These are phyloP conservation scores for Prunus yedoensis DNA, from an alignment of 331 rosid species.

Conservation along the genomic window DNA sequence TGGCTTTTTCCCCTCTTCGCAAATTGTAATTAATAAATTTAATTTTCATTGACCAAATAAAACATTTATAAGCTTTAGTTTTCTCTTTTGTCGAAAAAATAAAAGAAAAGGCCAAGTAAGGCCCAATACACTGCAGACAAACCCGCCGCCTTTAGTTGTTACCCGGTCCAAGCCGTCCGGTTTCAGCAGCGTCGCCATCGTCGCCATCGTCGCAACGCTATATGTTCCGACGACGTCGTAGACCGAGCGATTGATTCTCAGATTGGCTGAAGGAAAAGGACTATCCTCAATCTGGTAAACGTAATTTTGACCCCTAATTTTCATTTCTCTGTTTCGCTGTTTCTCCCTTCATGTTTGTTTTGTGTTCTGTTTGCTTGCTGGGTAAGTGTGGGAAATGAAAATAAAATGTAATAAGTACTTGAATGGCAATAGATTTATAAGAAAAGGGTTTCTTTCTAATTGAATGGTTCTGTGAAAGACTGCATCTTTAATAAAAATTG, in stretches of 20 bases:
- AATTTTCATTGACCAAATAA: no score
- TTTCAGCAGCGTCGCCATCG: background rate
- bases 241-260: slow-evolving; percentile 7
- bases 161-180: background rate
- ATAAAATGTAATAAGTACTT: background rate
- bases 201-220: background rate
- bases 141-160: background rate
- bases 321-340: background rate
- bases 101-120: background rate
- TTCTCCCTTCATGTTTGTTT: background rate
- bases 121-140: background rate
- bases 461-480: background rate
- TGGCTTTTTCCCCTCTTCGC: no score
- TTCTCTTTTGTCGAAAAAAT: no score
- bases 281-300: slow-evolving; percentile 6
- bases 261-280: background rate
- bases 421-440: background rate
- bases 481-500: background rate
- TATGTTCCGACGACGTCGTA: background rate
- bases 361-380: background rate
- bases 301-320: background rate
- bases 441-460: background rate
- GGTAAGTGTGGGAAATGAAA: background rate
- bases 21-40: no score
- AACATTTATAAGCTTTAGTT: no score